phyloP scores from a whole-genome alignment of 345 rosid species.

The Microthlaspi erraticum region DNA sequence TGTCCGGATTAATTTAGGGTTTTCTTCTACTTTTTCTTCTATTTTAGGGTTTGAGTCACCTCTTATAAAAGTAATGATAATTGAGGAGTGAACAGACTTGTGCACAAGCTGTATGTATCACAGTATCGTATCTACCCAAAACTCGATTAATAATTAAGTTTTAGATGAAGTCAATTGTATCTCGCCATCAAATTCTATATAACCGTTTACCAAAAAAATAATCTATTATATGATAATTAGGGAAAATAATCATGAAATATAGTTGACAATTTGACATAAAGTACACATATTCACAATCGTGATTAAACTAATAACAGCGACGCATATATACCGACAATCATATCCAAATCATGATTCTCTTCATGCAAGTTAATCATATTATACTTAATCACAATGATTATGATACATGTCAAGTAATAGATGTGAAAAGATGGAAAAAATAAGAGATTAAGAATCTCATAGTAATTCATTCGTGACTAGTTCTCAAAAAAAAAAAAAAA shows the following conservation, averaged over 20 bases:
- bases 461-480: no score
- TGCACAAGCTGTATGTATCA: background rate
- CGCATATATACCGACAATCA: slow-evolving; percentile 25
- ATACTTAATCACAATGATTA: background rate
- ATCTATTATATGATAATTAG: no score
- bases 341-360: slow-evolving; percentile 13
- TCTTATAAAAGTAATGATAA: no score
- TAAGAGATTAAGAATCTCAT: no score
- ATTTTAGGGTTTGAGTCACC: no score
- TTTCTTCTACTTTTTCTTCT: no score
- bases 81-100: no score
- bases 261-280: slow-evolving; percentile 32
- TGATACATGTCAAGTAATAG: slow-evolving; percentile 13
- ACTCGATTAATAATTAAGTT: background rate
- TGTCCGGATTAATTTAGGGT: no score
- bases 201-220: no score
- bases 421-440: background rate
- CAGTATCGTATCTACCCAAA: slow-evolving; percentile 3
- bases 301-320: slow-evolving; percentile 2
- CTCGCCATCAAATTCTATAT: background rate
- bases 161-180: slow-evolving; percentile 5
- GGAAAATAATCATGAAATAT: slow-evolving; percentile 12
- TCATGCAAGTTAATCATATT: slow-evolving; percentile 14
- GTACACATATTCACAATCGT: slow-evolving; percentile 25
- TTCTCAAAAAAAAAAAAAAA: no score